A percentile compares a stretch with the other conserved stretches of the same genome.
phyloP scores from a whole-genome alignment of 352 stramenopile genomes.

The Globisporangium iwayamae region DNA sequence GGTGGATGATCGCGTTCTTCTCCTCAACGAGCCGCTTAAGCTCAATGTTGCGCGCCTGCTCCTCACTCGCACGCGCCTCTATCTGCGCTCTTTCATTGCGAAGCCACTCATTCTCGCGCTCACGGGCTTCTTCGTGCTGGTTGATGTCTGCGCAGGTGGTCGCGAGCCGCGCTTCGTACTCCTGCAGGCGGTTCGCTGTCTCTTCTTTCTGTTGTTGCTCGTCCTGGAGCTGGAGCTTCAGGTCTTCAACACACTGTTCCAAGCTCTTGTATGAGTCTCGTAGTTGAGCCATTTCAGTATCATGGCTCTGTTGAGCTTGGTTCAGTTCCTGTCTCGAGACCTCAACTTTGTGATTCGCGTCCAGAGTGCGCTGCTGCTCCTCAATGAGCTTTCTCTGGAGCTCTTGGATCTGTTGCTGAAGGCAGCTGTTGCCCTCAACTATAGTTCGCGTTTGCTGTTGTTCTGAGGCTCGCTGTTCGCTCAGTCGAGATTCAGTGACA shows the following conservation, averaged over 20 bases:
- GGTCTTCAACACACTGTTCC: conserved; percentile 26
- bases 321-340: conserved; percentile 18
- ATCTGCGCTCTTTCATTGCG: conserved; percentile 29
- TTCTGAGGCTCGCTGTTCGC: conserved; percentile 23
- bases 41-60: conserved; percentile 48
- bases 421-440: conserved; percentile 23
- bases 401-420: conserved; percentile 28
- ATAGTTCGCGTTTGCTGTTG: neutral
- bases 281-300: conserved; percentile 18
- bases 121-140: conserved; percentile 59
- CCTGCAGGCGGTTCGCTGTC: conserved; percentile 56
- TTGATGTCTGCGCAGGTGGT: conserved; percentile 70
- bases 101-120: conserved; percentile 49
- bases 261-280: conserved; percentile 20
- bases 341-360: conserved; percentile 15
- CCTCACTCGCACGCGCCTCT: conserved; percentile 42
- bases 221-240: conserved; percentile 33
- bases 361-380: conserved; percentile 16
- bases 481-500: conserved; percentile 23
- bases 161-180: conserved; percentile 69
- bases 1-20: conserved; percentile 68
- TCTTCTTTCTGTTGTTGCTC: conserved; percentile 61
- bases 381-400: conserved; percentile 26
- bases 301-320: conserved; percentile 8
- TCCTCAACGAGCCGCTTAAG: conserved; percentile 53